Base-by-base conservation (phyloP, 768 basidiomycete genomes). In the Thelephora ganbajun region DNA sequence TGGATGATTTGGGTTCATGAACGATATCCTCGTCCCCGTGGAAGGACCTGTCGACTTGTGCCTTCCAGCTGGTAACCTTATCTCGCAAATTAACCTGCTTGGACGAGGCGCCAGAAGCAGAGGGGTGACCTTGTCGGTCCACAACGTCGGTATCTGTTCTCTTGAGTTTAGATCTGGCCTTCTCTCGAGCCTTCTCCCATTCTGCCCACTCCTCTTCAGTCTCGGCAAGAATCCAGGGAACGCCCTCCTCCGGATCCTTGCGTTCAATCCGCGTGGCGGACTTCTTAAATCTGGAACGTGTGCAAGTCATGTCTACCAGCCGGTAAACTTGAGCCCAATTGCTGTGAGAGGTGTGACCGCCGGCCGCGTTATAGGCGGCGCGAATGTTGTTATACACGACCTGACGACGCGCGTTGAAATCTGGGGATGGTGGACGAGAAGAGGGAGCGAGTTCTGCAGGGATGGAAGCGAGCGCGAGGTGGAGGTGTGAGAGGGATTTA, bases 201-300 rank as follows among this genome's bases (percentile, higher is more conserved):
- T 65, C 64, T 12, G 62, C 50, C 74, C 76, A 76, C 33, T 71
- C 69, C 41, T 64, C 64, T 55, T 77, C 76, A 14, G 67, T 70
- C 20, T 65, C 64, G 11, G 73, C 71, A 52, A 76, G 46, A 53
- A 66, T 55, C 59, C 61, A 62, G 50, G 56, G 47, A 33, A 61
- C 58, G 18, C 55, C 48, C 19, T 53, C 51, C 53, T 51, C 57
- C n/a, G 54, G 39, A 2, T 42, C 39, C 22, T 41, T 16, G 22
- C 12, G 39, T 18, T 18, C 39, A 14, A 41, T 14, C 9, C 22
- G 39, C 9, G 39, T 22, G 16, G 16, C 22, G 18, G 39, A 41
- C 9, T 22, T 41, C 39, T 22, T 41, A 14, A 41, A 41, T 14
- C 22, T 7, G 14, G 39, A 41, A 18, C 39, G 16, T 41, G 39